Evolutionary conservation across 164 flowering plant species (phyloP).

Genomic region (Aristolochia contorta): DNA sequence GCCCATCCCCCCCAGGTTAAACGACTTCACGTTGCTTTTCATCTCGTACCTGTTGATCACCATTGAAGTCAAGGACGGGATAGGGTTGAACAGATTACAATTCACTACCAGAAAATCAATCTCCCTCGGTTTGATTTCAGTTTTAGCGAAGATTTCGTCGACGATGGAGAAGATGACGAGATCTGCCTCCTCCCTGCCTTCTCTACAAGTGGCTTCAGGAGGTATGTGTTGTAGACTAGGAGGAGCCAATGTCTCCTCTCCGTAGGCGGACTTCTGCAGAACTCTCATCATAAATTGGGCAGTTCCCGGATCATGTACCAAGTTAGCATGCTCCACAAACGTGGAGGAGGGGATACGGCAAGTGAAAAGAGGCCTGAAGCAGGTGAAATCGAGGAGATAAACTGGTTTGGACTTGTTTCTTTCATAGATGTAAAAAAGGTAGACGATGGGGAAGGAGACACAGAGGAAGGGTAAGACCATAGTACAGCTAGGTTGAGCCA

Average conservation of each 20-base stretch:
- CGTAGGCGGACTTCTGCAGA: too few species aligned
- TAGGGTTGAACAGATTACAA: conserved; percentile 67
- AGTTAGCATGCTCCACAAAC: conserved; percentile 50
- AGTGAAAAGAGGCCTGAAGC: conserved; percentile 40
- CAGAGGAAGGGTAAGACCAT: not conserved
- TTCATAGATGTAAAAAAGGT: conserved; percentile 27
- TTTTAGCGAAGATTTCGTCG: too few species aligned
- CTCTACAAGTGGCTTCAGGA: too few species aligned
- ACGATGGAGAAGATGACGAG: too few species aligned
- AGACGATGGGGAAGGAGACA: conserved; percentile 9
- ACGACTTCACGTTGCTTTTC: conserved; percentile 48
- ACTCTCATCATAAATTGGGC: too few species aligned
- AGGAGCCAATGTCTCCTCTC: too few species aligned
- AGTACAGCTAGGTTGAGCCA: not conserved
- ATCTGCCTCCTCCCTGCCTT: too few species aligned
- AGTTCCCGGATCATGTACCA: not conserved
- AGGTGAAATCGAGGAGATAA: conserved; percentile 49
- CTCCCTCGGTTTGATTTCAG: conserved; percentile 8
- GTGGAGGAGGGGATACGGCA: conserved; percentile 52
- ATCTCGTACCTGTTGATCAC: conserved; percentile 64
- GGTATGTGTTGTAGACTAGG: too few species aligned
- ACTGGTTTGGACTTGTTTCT: conserved; percentile 41
- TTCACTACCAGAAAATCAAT: conserved; percentile 30
- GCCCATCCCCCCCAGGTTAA: conserved; percentile 80
- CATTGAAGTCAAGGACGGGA: conserved; percentile 71